A percentile compares a stretch with the other conserved stretches of the same genome.
Evolutionary conservation across 2,329 filamentous ascomycete species (phyloP).

Genomic region (Tolypocladium amazonense): DNA sequence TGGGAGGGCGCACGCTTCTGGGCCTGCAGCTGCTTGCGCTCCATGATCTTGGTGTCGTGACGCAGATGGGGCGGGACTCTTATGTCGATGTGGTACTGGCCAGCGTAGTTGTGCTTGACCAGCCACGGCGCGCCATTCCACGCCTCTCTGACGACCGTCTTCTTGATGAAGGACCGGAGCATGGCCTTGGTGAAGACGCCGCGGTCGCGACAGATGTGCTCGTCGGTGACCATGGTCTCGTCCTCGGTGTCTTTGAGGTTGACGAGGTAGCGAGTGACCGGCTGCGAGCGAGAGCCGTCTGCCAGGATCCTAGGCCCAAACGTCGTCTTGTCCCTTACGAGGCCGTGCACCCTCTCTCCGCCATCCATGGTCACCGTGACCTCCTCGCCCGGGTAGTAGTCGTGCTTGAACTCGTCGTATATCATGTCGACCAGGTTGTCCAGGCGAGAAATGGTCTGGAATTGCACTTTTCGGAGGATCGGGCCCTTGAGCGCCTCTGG

Average conservation of each 20-base stretch:
- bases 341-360: constrained; percentile 59
- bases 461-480: constrained; percentile 83
- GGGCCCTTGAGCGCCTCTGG: constrained; percentile 86
- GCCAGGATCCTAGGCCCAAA: constrained; percentile 50
- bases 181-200: constrained; percentile 94
- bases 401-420: constrained; percentile 71
- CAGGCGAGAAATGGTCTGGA: constrained; percentile 78
- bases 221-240: constrained; percentile 69
- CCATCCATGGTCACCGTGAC: constrained; percentile 63
- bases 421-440: constrained; percentile 65
- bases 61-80: constrained; percentile 73
- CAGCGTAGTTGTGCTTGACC: constrained; percentile 78
- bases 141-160: constrained; percentile 80
- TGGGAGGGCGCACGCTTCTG: constrained; percentile 48
- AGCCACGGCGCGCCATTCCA: constrained; percentile 97
- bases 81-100: constrained; percentile 76
- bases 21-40: constrained; percentile 62
- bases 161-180: constrained; percentile 86
- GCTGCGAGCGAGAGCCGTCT: constrained; percentile 59
- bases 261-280: constrained; percentile 73
- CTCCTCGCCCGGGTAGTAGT: constrained; percentile 83
- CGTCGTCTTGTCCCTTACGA: constrained; percentile 76
- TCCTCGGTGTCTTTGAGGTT: constrained; percentile 59
- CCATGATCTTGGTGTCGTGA: constrained; percentile 68
- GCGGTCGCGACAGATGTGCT: constrained; percentile 75